Conservation (phyloP, 2,329 filamentous ascomycete genomes). For the Alternaria triticimaculans region DNA sequence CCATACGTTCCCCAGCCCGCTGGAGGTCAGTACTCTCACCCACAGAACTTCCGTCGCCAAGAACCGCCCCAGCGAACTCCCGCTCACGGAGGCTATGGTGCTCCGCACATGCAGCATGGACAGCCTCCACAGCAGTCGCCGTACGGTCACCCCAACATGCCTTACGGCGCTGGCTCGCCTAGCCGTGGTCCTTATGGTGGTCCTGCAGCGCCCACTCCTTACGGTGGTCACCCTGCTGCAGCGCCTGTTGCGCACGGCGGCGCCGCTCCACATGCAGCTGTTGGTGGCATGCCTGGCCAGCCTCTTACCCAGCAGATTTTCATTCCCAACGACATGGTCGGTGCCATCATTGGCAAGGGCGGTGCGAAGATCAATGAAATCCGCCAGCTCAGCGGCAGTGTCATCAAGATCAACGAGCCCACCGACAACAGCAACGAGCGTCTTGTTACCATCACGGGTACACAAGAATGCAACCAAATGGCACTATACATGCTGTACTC, state of each 20-base stretch:
- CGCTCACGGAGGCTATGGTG: slow-evolving; percentile 70
- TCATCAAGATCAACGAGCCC: slow-evolving; percentile 99
- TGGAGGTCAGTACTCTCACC: slow-evolving; percentile 90
- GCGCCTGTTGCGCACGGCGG: slow-evolving; percentile 67
- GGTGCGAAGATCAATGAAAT: slow-evolving; percentile 99
- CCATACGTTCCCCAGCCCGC: slow-evolving; percentile 94
- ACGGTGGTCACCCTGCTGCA: slow-evolving; percentile 64
- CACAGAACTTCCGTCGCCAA: slow-evolving; percentile 82
- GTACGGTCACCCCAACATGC: slow-evolving; percentile 68
- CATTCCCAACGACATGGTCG: slow-evolving; percentile 99
- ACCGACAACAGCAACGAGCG: slow-evolving; percentile 99
- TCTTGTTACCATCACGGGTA: slow-evolving; percentile 95
- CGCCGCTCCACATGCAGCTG: slow-evolving; percentile 72
- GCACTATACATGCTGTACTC: slow-evolving; percentile 99
- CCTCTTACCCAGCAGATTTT: slow-evolving; percentile 97
- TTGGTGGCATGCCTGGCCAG: slow-evolving; percentile 67
- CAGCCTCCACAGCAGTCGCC: slow-evolving; percentile 57
- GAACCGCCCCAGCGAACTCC: slow-evolving; percentile 70
- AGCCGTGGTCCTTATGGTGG: slow-evolving; percentile 76
- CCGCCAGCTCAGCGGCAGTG: slow-evolving; percentile 91
- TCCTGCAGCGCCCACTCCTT: slow-evolving; percentile 74
- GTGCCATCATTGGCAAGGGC: slow-evolving; percentile 97
- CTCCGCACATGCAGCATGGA: slow-evolving; percentile 72
- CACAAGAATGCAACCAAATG: slow-evolving; percentile 99
- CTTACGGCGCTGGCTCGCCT: slow-evolving; percentile 77